Conservation (phyloP, 1,139 yeast genomes). For the Candida glucosophila region DNA sequence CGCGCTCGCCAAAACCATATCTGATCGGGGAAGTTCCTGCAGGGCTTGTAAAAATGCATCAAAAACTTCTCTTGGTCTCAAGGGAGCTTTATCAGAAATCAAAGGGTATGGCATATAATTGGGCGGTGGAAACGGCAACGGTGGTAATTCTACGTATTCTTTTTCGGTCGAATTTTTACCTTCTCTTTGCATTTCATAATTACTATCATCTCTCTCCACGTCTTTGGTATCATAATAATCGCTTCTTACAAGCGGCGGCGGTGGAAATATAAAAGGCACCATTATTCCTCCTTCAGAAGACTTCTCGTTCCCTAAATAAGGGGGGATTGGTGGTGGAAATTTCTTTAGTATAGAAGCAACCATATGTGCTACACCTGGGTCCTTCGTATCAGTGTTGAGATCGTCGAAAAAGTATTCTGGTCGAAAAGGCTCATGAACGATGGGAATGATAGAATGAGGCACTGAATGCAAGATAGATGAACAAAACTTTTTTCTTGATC, state of each 20-base stretch:
- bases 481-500: conserved; percentile 5
- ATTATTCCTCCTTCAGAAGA: conserved; percentile 22
- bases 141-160: conserved; percentile 23
- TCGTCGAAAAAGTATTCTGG: conserved; percentile 30
- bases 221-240: conserved; percentile 3
- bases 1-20: conserved; percentile 43
- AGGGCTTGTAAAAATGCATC: conserved; percentile 29
- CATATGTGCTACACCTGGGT: conserved; percentile 13
- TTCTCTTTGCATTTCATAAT: conserved; percentile 10
- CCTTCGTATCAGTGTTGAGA: conserved; percentile 12
- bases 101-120: conserved; percentile 43
- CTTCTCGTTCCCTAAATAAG: conserved; percentile 12
- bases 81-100: conserved; percentile 25
- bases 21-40: conserved; percentile 29
- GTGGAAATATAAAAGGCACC: conserved; percentile 41
- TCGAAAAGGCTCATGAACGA: conserved; percentile 23
- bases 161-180: not conserved
- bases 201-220: not conserved
- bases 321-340: conserved; percentile 39
- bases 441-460: conserved; percentile 32
- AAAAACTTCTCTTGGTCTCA: conserved; percentile 32
- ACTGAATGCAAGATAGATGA: conserved; percentile 19
- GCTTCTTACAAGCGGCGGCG: conserved; percentile 21
- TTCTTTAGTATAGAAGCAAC: conserved; percentile 16
- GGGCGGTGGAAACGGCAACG: conserved; percentile 41